Percentiles rank a stretch among this genome's conserved stretches.
Conservation (phyloP, 805 yeast genomes). For the Myxozyma vanderwaltii region DNA sequence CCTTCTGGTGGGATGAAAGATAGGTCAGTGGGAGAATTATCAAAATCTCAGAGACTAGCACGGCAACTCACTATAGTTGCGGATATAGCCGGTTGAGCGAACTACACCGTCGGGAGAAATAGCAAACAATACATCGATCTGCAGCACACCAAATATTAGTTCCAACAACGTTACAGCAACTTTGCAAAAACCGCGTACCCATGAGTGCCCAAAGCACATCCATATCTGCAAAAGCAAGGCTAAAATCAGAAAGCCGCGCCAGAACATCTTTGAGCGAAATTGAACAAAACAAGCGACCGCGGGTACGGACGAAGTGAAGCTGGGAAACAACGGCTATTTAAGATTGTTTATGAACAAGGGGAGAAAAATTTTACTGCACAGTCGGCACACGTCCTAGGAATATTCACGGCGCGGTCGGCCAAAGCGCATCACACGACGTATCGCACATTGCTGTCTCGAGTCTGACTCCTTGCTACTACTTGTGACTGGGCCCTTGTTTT, state of each 20-base stretch:
- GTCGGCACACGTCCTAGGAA: too few relatives aligned
- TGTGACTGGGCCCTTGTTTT: too few relatives aligned
- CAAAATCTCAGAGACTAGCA: background rate
- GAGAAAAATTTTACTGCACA: too few relatives aligned
- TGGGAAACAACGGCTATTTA: too few relatives aligned
- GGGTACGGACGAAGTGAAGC: too few relatives aligned
- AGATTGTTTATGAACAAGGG: too few relatives aligned
- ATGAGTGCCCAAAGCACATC: slow-evolving; percentile 22
- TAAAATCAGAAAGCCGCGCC: background rate
- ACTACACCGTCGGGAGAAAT: slow-evolving; percentile 21
- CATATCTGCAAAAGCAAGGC: background rate
- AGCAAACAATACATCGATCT: slow-evolving; percentile 25
- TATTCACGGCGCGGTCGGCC: too few relatives aligned
- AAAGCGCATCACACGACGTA: too few relatives aligned
- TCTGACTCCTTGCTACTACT: too few relatives aligned
- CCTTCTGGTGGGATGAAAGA: slow-evolving; percentile 29
- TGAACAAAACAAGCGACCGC: too few relatives aligned
- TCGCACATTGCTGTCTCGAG: too few relatives aligned
- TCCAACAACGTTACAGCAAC: background rate
- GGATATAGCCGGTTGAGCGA: slow-evolving; percentile 31
- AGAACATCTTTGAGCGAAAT: too few relatives aligned
- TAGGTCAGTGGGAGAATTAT: background rate
- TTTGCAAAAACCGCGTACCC: slow-evolving; percentile 14
- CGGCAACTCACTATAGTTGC: slow-evolving; percentile 20
- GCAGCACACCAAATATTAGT: background rate